Conservation (phyloP, 1,284 basidiomycete genomes). For the Cryptococcus sp. region DNA sequence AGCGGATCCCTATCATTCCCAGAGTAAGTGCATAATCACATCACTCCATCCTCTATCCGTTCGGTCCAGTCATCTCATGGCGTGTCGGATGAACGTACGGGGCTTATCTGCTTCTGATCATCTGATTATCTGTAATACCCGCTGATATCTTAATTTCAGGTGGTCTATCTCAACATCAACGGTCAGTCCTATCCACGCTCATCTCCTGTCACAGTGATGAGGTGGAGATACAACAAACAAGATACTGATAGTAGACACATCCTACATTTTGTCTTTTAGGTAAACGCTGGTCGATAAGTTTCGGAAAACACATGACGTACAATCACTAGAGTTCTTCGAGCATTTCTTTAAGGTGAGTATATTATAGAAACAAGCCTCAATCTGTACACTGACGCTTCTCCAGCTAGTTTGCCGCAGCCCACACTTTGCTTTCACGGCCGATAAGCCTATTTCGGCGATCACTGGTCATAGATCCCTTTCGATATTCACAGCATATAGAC, state of each 20-base stretch:
- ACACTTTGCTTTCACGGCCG: no score
- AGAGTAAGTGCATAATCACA: constrained; percentile 19
- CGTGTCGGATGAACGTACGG: no score
- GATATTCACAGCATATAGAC: no score
- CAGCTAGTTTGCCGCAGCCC: no score
- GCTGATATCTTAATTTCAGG: constrained; percentile 9
- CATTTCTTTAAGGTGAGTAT: no score
- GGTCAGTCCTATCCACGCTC: constrained; percentile 16
- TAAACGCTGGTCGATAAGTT: constrained; percentile 25
- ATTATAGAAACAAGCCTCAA: no score
- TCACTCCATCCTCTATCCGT: not conserved
- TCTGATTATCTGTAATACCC: not conserved
- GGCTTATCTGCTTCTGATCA: no score
- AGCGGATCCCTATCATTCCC: constrained; percentile 36
- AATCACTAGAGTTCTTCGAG: constrained; percentile 9
- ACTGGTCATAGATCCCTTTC: no score
- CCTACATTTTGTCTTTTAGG: constrained; percentile 10
- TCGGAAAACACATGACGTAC: constrained; percentile 30
- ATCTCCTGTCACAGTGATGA: not conserved
- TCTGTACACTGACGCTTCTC: no score
- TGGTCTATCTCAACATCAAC: constrained; percentile 34
- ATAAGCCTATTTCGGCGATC: no score
- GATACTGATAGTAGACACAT: not conserved
- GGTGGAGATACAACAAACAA: no score
- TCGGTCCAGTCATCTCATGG: not conserved